Evolutionary conservation across 108 stramenopile species (phyloP).

Genomic region (Cylindrotheca fusiformis): DNA sequence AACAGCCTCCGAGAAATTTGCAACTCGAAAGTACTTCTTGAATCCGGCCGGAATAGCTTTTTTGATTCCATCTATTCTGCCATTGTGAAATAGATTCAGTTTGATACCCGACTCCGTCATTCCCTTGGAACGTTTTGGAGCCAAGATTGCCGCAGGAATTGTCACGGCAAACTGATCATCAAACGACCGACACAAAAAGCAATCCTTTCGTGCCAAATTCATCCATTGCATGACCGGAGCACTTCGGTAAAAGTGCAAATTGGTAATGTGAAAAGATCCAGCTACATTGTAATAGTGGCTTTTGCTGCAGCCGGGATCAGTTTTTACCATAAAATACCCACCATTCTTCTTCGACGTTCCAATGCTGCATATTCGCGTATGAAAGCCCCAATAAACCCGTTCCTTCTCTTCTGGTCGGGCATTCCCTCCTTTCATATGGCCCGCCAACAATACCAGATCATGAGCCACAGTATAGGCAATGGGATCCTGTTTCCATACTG

Average conservation of each 20-base stretch:
- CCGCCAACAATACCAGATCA: constrained; percentile 35
- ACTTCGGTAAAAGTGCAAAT: constrained; percentile 48
- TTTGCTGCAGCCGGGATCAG: too few relatives aligned
- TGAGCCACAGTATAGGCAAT: constrained; percentile 37
- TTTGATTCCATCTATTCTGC: constrained; percentile 19
- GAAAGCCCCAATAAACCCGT: background rate
- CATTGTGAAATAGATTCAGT: constrained; percentile 33
- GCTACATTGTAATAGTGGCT: too few relatives aligned
- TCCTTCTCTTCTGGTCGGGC: constrained; percentile 8
- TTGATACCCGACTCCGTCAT: constrained; percentile 24
- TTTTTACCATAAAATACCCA: too few relatives aligned
- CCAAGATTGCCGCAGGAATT: constrained; percentile 36
- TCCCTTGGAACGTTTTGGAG: constrained; percentile 16
- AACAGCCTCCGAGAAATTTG: background rate
- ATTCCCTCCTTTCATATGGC: constrained; percentile 26
- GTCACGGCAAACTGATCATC: constrained; percentile 50
- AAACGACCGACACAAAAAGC: constrained; percentile 31
- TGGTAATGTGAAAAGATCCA: constrained; percentile 55
- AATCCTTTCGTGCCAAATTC: constrained; percentile 21
- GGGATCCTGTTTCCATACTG: constrained; percentile 41
- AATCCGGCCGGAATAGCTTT: constrained; percentile 10
- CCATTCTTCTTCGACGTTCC: too few relatives aligned
- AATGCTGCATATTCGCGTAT: constrained; percentile 12
- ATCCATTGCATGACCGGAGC: constrained; percentile 22
- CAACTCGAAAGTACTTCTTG: background rate